Evolutionary conservation across 192 early-diverging fungal genomes (phyloP), one percentile per base, ranked within the genome.

Genomic region (Lunasporangiospora selenospora): DNA sequence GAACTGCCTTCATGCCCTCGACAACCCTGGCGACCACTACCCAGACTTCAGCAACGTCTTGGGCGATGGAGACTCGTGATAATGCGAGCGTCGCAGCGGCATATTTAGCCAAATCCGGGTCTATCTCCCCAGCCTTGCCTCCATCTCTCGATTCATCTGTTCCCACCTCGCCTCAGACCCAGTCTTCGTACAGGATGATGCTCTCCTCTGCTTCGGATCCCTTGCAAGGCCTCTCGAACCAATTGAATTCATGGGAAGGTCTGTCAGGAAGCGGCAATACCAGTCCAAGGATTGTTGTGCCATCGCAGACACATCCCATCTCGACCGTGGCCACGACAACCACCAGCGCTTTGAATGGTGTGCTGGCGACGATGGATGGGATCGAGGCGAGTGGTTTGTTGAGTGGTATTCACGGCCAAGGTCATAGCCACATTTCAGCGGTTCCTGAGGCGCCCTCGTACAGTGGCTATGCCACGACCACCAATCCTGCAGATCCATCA

Each of bases 221-320:
- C 4, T 27, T 70, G 0, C 66, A 61, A 11, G 51, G 51, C 19
- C 54, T 73, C 10, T 73, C 69, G 7, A 61, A 58, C 37, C 42
- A 42, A 7, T 6, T 73, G 60, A 63, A 63, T 34, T 42, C 69
- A 4, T 73, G 69, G 69, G 54, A 63, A 2, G 69, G 69, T 1
- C 47, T 63, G 2, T 41, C 53, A 4, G 53, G 46, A 2, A n/a
- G n/a, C n/a, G n/a, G n/a, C n/a, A n/a, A n/a, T n/a, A n/a, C n/a
- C n/a, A n/a, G n/a, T n/a, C n/a, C n/a, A n/a, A n/a, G n/a, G n/a
- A n/a, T n/a, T n/a, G n/a, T n/a, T n/a, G n/a, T n/a, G n/a, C n/a
- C n/a, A n/a, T n/a, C n/a, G n/a, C n/a, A n/a, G n/a, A n/a, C n/a
- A n/a, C n/a, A n/a, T n/a, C n/a, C n/a, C n/a, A n/a, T n/a, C n/a